Conservation (phyloP, 1,284 basidiomycete species). For the Fomitopsis schrenkii region DNA sequence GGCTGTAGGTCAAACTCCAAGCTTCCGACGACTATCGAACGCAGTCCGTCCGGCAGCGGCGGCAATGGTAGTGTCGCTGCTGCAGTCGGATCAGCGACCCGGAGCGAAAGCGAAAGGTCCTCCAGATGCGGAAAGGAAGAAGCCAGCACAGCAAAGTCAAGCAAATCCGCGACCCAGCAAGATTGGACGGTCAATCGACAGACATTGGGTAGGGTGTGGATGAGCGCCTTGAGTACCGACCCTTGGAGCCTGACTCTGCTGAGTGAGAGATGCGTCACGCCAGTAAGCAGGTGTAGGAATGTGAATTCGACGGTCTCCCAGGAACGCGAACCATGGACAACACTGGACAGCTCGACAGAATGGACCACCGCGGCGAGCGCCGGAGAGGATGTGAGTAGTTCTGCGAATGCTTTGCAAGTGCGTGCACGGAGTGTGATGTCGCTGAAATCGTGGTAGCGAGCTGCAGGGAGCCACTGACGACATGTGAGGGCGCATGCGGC, state of each 20-base stretch:
- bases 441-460: constrained; percentile 26
- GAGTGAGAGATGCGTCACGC: neutral
- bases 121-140: neutral
- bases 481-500: constrained; percentile 12
- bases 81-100: neutral
- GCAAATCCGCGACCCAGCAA: neutral
- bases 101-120: neutral
- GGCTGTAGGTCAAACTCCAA: neutral
- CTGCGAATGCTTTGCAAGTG: neutral
- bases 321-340: neutral
- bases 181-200: neutral
- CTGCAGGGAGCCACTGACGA: constrained; percentile 15
- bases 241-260: neutral
- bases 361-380: neutral
- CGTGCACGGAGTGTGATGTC: neutral
- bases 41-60: neutral
- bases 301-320: neutral
- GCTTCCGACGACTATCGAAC: neutral
- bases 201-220: neutral
- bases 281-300: neutral
- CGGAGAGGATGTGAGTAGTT: neutral
- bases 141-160: neutral
- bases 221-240: neutral
- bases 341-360: neutral
- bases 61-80: neutral